These are phyloP conservation scores for Leccinellum luteum DNA, from an alignment of 768 basidiomycete species.

Conservation along the genomic window DNA sequence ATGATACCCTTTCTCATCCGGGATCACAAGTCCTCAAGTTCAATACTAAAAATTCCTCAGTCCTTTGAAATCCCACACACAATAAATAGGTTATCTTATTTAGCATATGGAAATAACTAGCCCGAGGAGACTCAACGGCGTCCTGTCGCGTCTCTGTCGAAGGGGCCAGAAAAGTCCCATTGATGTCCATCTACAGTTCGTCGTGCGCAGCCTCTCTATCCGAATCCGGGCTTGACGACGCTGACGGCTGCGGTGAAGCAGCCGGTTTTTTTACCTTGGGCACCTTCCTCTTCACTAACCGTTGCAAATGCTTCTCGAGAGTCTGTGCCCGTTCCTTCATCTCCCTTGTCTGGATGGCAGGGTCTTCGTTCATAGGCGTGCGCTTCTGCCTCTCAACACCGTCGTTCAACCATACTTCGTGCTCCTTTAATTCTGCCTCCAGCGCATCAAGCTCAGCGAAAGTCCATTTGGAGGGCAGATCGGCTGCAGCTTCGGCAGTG, in stretches of 20 bases:
- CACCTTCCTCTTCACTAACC: slow-evolving; percentile 63
- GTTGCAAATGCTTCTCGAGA: slow-evolving; percentile 72
- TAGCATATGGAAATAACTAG: background rate
- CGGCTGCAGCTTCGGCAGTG: slow-evolving; percentile 59
- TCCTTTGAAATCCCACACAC: background rate
- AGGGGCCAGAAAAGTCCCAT: background rate
- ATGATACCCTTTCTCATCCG: no score
- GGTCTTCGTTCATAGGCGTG: slow-evolving; percentile 73
- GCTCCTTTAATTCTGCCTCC: slow-evolving; percentile 71
- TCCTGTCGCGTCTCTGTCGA: background rate
- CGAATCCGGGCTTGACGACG: slow-evolving; percentile 17
- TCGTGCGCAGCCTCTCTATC: slow-evolving; percentile 27
- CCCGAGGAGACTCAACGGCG: background rate
- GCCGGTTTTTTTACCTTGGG: slow-evolving; percentile 56
- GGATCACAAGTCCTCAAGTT: background rate
- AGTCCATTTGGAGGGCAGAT: slow-evolving; percentile 77
- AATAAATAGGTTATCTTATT: background rate
- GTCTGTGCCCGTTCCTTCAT: slow-evolving; percentile 81
- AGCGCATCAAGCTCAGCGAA: slow-evolving; percentile 79
- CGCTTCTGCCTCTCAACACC: slow-evolving; percentile 81
- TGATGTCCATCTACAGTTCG: slow-evolving; percentile 24
- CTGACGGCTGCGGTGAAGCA: slow-evolving; percentile 22
- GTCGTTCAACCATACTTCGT: slow-evolving; percentile 81
- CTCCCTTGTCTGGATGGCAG: slow-evolving; percentile 82
- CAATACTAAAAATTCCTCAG: background rate